A percentile compares a stretch with the other conserved stretches of the same genome.
Evolutionary conservation across 495 filamentous ascomycete species (phyloP).

Genomic region (Neurospora cerealis): DNA sequence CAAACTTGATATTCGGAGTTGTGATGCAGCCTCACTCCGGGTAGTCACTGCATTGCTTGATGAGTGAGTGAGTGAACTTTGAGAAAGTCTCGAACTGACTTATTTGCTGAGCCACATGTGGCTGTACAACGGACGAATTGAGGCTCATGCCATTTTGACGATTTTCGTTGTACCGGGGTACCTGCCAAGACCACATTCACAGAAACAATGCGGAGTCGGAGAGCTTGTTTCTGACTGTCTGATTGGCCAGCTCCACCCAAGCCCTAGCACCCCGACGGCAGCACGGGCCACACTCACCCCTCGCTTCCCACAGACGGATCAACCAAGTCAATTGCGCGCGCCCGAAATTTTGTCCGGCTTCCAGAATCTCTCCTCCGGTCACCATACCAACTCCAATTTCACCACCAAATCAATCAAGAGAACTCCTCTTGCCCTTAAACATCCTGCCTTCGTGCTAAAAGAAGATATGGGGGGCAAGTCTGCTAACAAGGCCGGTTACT

Average conservation of each 20-base stretch:
- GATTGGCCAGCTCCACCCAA: conserved; percentile 14
- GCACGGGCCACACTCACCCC: conserved; percentile 4
- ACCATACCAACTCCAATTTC: conserved; percentile 7
- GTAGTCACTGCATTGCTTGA: neutral
- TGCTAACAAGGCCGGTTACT: conserved; percentile 91
- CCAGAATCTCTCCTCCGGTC: conserved; percentile 8
- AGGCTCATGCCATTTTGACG: neutral
- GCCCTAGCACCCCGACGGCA: conserved; percentile 19
- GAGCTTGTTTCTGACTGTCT: neutral
- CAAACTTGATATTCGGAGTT: neutral
- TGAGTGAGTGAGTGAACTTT: neutral
- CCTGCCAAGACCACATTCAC: neutral
- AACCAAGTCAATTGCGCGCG: conserved; percentile 13
- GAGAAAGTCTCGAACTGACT: conserved; percentile 1
- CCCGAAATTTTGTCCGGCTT: conserved; percentile 16
- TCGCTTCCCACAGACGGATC: conserved; percentile 13
- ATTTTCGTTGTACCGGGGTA: conserved; percentile 1
- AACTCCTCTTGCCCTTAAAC: conserved; percentile 70
- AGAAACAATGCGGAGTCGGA: neutral
- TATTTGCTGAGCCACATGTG: conserved; percentile 12
- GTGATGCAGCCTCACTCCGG: neutral
- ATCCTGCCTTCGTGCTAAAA: conserved; percentile 87
- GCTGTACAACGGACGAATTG: neutral
- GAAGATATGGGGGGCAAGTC: conserved; percentile 99
- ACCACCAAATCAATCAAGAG: conserved; percentile 13